A percentile compares a stretch with the other conserved stretches of the same genome.
These are phyloP conservation scores for Aspergillus cavernicola DNA, from an alignment of 495 filamentous ascomycete genomes.

Conservation along the genomic window DNA sequence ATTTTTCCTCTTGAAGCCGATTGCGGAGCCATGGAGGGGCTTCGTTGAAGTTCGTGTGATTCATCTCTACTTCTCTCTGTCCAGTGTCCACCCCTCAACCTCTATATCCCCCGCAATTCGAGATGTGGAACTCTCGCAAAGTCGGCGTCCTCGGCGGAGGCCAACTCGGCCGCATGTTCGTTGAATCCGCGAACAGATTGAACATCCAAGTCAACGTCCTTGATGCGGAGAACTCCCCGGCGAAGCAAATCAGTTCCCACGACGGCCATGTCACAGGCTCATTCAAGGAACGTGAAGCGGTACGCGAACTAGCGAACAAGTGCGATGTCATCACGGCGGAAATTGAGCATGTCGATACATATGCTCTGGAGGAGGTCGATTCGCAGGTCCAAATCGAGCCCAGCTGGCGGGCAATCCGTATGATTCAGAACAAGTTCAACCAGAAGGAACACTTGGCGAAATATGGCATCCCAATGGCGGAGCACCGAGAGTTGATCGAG, in stretches of 20 bases:
- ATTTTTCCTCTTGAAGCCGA: constrained; percentile 13
- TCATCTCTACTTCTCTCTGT: background rate
- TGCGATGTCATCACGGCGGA: constrained; percentile 93
- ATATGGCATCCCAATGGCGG: constrained; percentile 66
- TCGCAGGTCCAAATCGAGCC: constrained; percentile 69
- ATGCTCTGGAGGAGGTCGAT: constrained; percentile 82
- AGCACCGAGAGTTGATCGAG: constrained; percentile 58
- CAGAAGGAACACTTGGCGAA: constrained; percentile 79
- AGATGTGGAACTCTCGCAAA: constrained; percentile 48
- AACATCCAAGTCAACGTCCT: constrained; percentile 79
- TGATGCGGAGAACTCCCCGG: constrained; percentile 74
- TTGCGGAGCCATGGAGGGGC: constrained; percentile 26
- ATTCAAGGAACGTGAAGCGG: constrained; percentile 73
- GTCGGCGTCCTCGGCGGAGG: constrained; percentile 73
- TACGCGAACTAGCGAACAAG: constrained; percentile 68
- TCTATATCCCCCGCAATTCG: constrained; percentile 8
- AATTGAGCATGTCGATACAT: constrained; percentile 94
- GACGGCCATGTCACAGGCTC: constrained; percentile 75
- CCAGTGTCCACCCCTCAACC: constrained; percentile 2
- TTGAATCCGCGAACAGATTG: constrained; percentile 81
- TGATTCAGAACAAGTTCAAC: constrained; percentile 93
- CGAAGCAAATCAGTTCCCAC: constrained; percentile 84
- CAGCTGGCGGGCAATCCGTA: constrained; percentile 81
- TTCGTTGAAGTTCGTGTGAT: constrained; percentile 15
- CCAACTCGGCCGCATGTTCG: constrained; percentile 93